Conservation (phyloP, 2,329 filamentous ascomycete species). For the Exophiala aquamarina region DNA sequence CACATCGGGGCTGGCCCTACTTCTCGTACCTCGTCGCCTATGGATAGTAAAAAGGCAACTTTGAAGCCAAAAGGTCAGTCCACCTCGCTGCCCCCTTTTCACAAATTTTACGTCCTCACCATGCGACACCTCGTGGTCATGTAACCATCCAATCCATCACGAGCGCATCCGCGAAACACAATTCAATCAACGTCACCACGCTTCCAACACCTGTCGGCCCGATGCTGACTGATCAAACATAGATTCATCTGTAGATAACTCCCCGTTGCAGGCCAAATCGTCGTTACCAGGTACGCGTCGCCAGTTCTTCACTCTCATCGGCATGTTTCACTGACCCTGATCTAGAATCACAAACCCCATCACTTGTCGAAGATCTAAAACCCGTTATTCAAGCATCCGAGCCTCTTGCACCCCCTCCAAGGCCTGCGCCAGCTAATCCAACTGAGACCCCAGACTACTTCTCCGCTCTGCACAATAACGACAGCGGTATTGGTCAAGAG, state of each 20-base stretch:
- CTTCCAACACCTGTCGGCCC: neutral
- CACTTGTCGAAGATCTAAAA: conserved; percentile 44
- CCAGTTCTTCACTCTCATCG: neutral
- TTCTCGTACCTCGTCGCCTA: conserved; percentile 39
- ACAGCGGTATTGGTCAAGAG: conserved; percentile 58
- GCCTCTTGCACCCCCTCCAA: conserved; percentile 70
- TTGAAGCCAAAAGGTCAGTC: conserved; percentile 41
- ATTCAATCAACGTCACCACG: conserved; percentile 5
- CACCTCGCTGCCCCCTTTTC: conserved; percentile 19
- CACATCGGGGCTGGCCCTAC: conserved; percentile 29
- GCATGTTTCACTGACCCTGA: neutral
- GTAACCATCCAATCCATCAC: conserved; percentile 13
- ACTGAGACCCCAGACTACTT: conserved; percentile 69
- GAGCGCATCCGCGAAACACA: conserved; percentile 7
- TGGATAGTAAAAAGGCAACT: conserved; percentile 43
- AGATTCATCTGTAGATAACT: conserved; percentile 18
- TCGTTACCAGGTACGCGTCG: conserved; percentile 26
- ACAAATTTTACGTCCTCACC: conserved; percentile 15
- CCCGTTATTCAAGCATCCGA: conserved; percentile 56
- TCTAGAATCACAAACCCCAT: conserved; percentile 33
- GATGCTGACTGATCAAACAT: conserved; percentile 10
- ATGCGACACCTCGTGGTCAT: conserved; percentile 1
- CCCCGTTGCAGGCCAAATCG: conserved; percentile 25
- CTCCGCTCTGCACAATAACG: conserved; percentile 55
- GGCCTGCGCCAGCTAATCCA: conserved; percentile 51